phyloP scores from a whole-genome alignment of 2,329 filamentous ascomycete genomes.

The Amesomyces nigricolor region DNA sequence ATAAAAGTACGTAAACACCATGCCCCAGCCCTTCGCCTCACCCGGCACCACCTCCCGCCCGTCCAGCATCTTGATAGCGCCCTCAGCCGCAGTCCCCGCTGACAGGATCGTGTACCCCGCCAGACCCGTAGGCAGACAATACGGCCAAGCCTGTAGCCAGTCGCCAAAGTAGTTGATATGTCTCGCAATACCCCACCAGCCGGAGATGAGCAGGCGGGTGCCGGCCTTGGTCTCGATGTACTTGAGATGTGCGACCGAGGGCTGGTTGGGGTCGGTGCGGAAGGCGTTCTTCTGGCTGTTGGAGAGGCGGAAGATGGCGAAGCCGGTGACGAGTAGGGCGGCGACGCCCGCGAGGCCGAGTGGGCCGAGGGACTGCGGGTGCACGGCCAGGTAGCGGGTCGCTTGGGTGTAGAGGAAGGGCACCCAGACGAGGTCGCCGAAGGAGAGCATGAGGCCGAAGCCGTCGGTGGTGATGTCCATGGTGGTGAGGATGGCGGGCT shows the following conservation, averaged over 20 bases:
- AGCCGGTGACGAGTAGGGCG: slow-evolving; percentile 65
- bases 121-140: slow-evolving; percentile 77
- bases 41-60: slow-evolving; percentile 64
- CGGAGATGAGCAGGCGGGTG: slow-evolving; percentile 72
- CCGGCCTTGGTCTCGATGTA: slow-evolving; percentile 82
- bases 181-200: slow-evolving; percentile 88
- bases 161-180: slow-evolving; percentile 97
- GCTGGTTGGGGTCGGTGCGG: slow-evolving; percentile 78
- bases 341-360: slow-evolving; percentile 59
- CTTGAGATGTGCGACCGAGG: slow-evolving; percentile 69
- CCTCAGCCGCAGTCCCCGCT: slow-evolving; percentile 44
- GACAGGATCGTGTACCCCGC: slow-evolving; percentile 72
- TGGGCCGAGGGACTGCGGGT: slow-evolving; percentile 73
- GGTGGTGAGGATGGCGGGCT: slow-evolving; percentile 81
- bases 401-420: slow-evolving; percentile 85
- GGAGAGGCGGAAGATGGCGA: slow-evolving; percentile 85
- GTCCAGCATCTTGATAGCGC: slow-evolving; percentile 52
- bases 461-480: slow-evolving; percentile 93
- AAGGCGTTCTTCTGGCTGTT: slow-evolving; percentile 96
- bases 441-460: slow-evolving; percentile 91
- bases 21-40: slow-evolving; percentile 73
- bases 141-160: slow-evolving; percentile 91
- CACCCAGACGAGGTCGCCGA: slow-evolving; percentile 89
- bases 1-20: slow-evolving; percentile 91
- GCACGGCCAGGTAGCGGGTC: slow-evolving; percentile 74